Base-by-base conservation (phyloP, 2,329 filamentous ascomycete species). In the Leptoxyphium fumago region DNA sequence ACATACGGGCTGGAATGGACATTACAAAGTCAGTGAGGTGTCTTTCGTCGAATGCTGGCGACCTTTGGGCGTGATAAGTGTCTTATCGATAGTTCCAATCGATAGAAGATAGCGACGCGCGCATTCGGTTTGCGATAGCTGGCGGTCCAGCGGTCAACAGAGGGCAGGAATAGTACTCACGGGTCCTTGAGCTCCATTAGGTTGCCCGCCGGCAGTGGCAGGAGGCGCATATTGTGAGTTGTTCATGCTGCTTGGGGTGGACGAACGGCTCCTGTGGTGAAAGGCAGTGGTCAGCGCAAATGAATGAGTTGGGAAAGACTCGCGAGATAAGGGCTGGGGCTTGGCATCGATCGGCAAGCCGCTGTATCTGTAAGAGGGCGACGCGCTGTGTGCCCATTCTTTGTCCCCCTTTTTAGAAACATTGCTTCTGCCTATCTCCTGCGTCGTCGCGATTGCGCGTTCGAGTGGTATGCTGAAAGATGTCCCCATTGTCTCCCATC, bases 1-100 rank as follows among this genome's bases (percentile, higher is more conserved):
- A 66, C 91, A 98, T 53, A 88, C 84, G 51, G 89, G 88, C 87
- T 96, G 82, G 69, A 78, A 73, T 70, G 77, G 72, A 26, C 21
- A 65, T 77, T 42, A 43, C 49, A 43, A 46, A 41, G 64, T 64
- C 38, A 64, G 65, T 36, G 13, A 15, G 32, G 13, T 36, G 11
- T 13, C 32, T 50, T 14, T 40, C 4, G 21, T 26, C 21, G 21
- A 26, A 36, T 9, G 9, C 3, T 36, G 9, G 32, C 13, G 32
- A 13, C 15, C 13, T 36, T 9, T 36, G 32, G 15, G 11, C 15
- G 32, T 36, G 26, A 32, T 43, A 13, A 26, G 15, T n/a, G 30
- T 36, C 36, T 15, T 44, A 41, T 44, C 41, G 45, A 40, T 44
- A 38, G 41, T 42, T 15, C 44, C 28, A 52, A 47, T 50, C 48